Evolutionary conservation across 805 yeast species (phyloP).

Genomic region (Starmerella potacharoeniae): DNA sequence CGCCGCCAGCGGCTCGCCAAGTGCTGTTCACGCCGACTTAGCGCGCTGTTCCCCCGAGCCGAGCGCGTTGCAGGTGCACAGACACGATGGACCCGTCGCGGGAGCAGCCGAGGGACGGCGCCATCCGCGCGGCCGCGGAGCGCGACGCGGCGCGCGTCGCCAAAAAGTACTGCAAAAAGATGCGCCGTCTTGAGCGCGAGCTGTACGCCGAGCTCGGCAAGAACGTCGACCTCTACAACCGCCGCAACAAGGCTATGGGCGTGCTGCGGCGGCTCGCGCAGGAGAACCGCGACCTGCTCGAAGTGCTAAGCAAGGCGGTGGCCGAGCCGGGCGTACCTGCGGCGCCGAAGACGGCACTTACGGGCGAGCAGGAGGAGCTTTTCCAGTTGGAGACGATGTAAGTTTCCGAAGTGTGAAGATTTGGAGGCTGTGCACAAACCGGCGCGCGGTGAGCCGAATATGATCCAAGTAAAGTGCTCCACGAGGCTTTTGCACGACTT

Average conservation of each 20-base stretch:
- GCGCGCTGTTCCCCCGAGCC: too few species aligned
- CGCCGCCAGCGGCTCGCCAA: too few species aligned
- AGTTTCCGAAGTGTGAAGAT: too few species aligned
- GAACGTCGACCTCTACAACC: constrained; percentile 14
- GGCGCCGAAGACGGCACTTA: not conserved
- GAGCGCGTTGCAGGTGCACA: too few species aligned
- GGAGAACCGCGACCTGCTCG: constrained; percentile 16
- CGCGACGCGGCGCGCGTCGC: not conserved
- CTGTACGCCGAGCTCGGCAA: constrained; percentile 11
- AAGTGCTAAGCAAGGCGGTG: not conserved
- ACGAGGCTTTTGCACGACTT: too few species aligned
- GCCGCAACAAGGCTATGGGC: constrained; percentile 3
- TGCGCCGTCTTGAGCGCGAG: constrained; percentile 3
- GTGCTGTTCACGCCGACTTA: too few species aligned
- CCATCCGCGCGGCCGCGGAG: not conserved
- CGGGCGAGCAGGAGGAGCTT: constrained; percentile 6
- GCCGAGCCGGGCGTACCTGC: not conserved
- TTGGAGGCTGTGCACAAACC: too few species aligned
- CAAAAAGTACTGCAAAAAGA: constrained; percentile 3
- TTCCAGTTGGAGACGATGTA: not conserved
- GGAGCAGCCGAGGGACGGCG: not conserved
- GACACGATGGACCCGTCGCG: not conserved
- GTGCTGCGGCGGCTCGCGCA: constrained; percentile 4
- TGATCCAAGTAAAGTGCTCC: too few species aligned
- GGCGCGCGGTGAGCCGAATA: too few species aligned